phyloP scores from a whole-genome alignment of 139 green algal species.

The Picochlorum costavermella region DNA sequence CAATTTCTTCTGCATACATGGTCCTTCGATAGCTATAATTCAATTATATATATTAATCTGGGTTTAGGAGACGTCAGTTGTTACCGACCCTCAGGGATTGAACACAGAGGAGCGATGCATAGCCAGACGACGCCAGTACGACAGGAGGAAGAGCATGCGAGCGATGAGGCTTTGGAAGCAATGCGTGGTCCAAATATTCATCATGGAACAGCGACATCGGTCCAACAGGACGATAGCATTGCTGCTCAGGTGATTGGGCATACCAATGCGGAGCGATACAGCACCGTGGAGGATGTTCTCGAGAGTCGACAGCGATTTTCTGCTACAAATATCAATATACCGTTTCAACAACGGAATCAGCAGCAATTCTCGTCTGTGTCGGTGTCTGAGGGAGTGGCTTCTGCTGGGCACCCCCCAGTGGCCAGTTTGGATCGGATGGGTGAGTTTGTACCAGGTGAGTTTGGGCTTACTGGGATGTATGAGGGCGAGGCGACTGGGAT shows the following conservation, averaged over 20 bases:
- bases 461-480: slow-evolving; percentile 8
- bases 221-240: slow-evolving; percentile 14
- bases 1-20: no score
- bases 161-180: neutral
- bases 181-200: neutral
- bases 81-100: no score
- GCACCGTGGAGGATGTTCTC: slow-evolving; percentile 9
- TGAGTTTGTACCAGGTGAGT: slow-evolving; percentile 18
- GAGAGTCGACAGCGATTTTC: slow-evolving; percentile 7
- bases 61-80: no score
- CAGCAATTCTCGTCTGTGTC: slow-evolving; percentile 1
- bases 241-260: slow-evolving; percentile 3
- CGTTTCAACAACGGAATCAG: neutral
- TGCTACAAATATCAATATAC: neutral
- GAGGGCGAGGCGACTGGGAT: slow-evolving; percentile 23
- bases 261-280: slow-evolving; percentile 7
- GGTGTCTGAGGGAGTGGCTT: slow-evolving; percentile 21
- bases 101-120: no score
- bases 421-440: neutral
- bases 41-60: no score
- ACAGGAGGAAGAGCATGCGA: no score
- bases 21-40: no score
- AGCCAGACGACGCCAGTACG: no score
- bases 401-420: slow-evolving; percentile 7
- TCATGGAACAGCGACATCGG: neutral